Evolutionary conservation across 2,329 filamentous ascomycete species (phyloP).

Genomic region (Epichloe sylvatica): DNA sequence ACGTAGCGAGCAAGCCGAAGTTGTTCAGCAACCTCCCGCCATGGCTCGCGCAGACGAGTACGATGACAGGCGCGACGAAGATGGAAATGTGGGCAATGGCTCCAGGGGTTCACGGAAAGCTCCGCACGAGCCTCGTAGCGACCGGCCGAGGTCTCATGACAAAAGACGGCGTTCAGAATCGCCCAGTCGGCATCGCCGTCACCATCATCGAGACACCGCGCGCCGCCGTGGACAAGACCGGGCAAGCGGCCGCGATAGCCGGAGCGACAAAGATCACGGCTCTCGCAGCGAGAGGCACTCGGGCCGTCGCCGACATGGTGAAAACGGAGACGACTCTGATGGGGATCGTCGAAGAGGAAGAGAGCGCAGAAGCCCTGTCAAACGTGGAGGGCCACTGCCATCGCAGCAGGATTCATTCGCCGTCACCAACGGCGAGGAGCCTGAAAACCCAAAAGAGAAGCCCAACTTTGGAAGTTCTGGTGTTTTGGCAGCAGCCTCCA

Average conservation of each 20-base stretch:
- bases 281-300: constrained; percentile 20
- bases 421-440: constrained; percentile 31
- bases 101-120: constrained; percentile 9
- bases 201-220: constrained; percentile 10
- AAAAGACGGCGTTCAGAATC: constrained; percentile 19
- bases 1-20: not conserved
- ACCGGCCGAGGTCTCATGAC: constrained; percentile 17
- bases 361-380: constrained; percentile 12
- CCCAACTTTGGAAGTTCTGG: constrained; percentile 77
- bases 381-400: constrained; percentile 36
- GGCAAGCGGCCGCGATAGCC: constrained; percentile 9
- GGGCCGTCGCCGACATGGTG: constrained; percentile 12
- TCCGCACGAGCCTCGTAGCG: constrained; percentile 13
- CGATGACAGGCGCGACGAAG: constrained; percentile 5
- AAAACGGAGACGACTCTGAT: constrained; percentile 10
- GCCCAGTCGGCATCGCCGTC: constrained; percentile 7
- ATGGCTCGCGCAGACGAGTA: constrained; percentile 18
- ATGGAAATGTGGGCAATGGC: constrained; percentile 8
- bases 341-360: constrained; percentile 9
- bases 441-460: constrained; percentile 60
- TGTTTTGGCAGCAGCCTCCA: constrained; percentile 74
- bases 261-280: constrained; percentile 13
- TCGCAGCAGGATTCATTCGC: constrained; percentile 49
- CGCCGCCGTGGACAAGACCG: constrained; percentile 12
- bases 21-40: not conserved